phyloP scores from a whole-genome alignment of 495 filamentous ascomycete genomes.

The Tuber umbilicatum region DNA sequence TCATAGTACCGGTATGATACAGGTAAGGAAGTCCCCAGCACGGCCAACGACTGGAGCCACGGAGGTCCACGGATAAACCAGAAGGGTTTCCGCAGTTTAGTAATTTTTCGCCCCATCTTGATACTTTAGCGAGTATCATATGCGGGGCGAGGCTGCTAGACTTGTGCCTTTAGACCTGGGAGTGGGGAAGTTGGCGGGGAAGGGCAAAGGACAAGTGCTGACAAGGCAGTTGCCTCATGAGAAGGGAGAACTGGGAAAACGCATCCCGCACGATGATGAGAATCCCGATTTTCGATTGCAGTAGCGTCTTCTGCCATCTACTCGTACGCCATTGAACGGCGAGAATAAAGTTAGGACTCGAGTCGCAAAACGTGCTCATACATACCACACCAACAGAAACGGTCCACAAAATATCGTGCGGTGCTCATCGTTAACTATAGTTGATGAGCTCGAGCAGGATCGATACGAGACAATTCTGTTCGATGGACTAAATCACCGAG shows the following conservation, averaged over 20 bases:
- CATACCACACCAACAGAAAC: not conserved
- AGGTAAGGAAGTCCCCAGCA: not conserved
- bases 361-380: not conserved
- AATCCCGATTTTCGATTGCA: not conserved
- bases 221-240: not conserved
- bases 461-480: not conserved
- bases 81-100: not conserved
- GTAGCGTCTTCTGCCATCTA: not conserved
- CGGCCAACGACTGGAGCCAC: conserved; percentile 3
- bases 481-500: not conserved
- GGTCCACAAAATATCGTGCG: not conserved
- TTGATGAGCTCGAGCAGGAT: not conserved
- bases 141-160: not conserved
- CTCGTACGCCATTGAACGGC: not conserved
- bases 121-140: not conserved
- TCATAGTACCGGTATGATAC: not conserved
- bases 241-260: not conserved
- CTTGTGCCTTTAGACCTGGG: not conserved
- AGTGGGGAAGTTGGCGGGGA: not conserved
- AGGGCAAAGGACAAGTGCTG: not conserved
- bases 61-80: not conserved
- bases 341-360: not conserved
- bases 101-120: not conserved
- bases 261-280: not conserved
- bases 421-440: not conserved